Base-by-base conservation (phyloP, 345 rosid species). In the Citrus hindsii region DNA sequence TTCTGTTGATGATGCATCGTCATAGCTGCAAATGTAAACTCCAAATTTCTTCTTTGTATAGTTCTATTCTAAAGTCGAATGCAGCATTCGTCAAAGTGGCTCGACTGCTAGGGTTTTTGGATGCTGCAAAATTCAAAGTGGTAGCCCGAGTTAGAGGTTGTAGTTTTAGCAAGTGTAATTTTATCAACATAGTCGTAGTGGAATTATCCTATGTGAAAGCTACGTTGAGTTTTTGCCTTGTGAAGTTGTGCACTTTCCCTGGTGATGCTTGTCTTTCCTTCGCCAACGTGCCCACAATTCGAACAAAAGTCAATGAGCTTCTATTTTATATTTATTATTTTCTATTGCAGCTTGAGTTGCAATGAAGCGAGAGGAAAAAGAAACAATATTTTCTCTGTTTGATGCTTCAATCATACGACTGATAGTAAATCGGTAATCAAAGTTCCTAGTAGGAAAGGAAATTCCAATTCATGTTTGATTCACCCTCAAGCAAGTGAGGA, bases 1-100 rank as follows among this genome's bases (percentile, higher is more conserved):
- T 65, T 71, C 83, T 2, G 30, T 37, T 13, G 85, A 71, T 6
- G 46, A 75, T 73, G 77, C 80, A 76, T 76, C 71, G 35, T n/a
- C 82, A 0, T 82, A 79, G 79, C 71, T 63, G 27, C 55, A 76
- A 64, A 69, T 70, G 33, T 3, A 42, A 4, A 66, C 60, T 19
- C 14, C 56, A 18, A 27, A 13, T 53, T 56, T 69, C 60, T 59
- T 32, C 32, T 22, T 22, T 78, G 58, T 69, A 71, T 32, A 66
- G 74, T 61, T 28, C 21, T 37, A 32, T 40, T 63, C 30, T 24
- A 27, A n/a, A 80, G 37, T 32, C 3, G 55, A 24, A n/a, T 53
- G 72, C 40, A 62, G 30, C 79, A 62, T 48, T 74, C 62, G 18
- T 65, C 18, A 21, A 25, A 30, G 63, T 76, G 77, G 40, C 37